Base-by-base conservation (phyloP, 495 filamentous ascomycete species). In the Penicillium subrubescens region DNA sequence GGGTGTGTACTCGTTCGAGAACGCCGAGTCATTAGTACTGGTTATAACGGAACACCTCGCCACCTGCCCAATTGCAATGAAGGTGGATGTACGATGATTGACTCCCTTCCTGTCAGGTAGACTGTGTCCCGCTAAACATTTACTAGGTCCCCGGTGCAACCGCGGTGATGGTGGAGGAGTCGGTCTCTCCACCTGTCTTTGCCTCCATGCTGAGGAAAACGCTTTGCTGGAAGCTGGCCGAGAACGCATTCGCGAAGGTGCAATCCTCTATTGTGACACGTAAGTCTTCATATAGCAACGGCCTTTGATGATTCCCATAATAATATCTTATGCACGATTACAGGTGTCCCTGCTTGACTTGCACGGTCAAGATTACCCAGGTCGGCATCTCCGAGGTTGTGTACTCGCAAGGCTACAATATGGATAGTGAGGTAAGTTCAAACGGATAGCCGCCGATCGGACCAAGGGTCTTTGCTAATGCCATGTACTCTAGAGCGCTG, bases 181-280 rank as follows among this genome's bases (percentile, higher is more conserved):
- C 34, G 89, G 86, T 0, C 81, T 98, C 34, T 86, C 86, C 1
- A 96, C 95, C 21, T 99, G 95, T 69, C 83, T 97, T 33, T 99
- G 95, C 74, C 84, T 99, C 14, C 95, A 99, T 74, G 95, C 95
- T 0, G 95, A 99, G 79, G 95, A 99, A 78, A 99, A 99, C 75
- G 95, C 95, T 0, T 77, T 99, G 44, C 81, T 99, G 25, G 95
- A 98, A 79, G 95, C 96, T 33, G 95, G 95, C 1, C 83, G 94
- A 65, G 95, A 98, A 76, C 82, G 95, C 23, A 91, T 99, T 66
- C 83, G 92, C 39, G 88, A 90, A 55, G 83, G 89, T 11, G 82
- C 91, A 14, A 90, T 90, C 59, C 80, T 99, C 33, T 99, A 99
- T 73, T 97, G 95, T 71, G 92, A 98, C 73, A 99, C 95, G 74